phyloP scores from a whole-genome alignment of 2,329 filamentous ascomycete genomes.

The Cladorrhinum sp. region DNA sequence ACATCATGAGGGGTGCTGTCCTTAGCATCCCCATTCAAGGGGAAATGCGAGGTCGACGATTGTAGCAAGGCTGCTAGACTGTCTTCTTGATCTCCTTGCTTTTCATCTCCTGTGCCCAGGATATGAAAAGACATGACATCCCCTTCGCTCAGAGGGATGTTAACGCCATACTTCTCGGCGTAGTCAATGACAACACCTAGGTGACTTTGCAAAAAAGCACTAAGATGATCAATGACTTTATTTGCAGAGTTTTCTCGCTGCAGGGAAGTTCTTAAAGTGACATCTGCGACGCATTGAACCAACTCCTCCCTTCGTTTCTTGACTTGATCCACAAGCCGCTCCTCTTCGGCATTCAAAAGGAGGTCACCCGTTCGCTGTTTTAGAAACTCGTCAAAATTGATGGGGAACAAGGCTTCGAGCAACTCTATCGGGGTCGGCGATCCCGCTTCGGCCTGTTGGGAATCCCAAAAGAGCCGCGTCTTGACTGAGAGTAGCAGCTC shows the following conservation, averaged over 20 bases:
- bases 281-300: slow-evolving; percentile 53
- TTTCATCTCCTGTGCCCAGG: not conserved
- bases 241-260: slow-evolving; percentile 40
- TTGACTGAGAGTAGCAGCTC: slow-evolving; percentile 47
- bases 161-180: slow-evolving; percentile 37
- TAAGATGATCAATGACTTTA: slow-evolving; percentile 35
- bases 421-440: slow-evolving; percentile 39
- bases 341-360: slow-evolving; percentile 52
- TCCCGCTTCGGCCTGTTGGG: slow-evolving; percentile 47
- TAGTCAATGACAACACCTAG: slow-evolving; percentile 35
- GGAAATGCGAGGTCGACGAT: slow-evolving; percentile 19
- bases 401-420: slow-evolving; percentile 54
- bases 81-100: slow-evolving; percentile 14
- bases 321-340: slow-evolving; percentile 42
- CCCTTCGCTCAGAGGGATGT: slow-evolving; percentile 35
- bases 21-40: slow-evolving; percentile 11
- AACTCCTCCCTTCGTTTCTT: slow-evolving; percentile 44
- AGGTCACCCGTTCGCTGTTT: slow-evolving; percentile 41
- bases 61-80: slow-evolving; percentile 24
- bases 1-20: slow-evolving; percentile 7
- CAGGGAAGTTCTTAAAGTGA: slow-evolving; percentile 37
- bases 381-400: slow-evolving; percentile 51
- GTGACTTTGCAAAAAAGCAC: slow-evolving; percentile 33
- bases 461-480: slow-evolving; percentile 51
- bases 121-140: slow-evolving; percentile 2